Conservation (phyloP, 2,329 filamentous ascomycete genomes). For the Cordyceps cicadae region DNA sequence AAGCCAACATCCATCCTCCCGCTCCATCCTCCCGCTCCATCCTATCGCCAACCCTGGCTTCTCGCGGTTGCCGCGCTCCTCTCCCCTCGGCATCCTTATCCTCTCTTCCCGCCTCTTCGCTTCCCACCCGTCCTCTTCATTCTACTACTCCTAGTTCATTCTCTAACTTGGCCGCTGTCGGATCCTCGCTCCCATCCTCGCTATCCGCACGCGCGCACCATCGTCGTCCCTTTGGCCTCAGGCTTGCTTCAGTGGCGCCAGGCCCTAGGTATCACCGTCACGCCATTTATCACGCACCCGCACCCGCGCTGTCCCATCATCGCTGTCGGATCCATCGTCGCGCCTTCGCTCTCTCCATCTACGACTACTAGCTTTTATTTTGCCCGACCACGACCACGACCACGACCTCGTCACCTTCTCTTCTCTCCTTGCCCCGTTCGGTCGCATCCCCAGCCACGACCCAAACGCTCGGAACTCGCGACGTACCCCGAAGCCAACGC, state of each 20-base stretch:
- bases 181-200: background rate
- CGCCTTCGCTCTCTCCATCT: background rate
- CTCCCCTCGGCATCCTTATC: conserved; percentile 8
- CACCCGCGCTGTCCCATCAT: conserved; percentile 12
- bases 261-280: conserved; percentile 9
- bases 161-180: background rate
- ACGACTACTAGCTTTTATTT: background rate
- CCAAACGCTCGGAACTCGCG: conserved; percentile 1
- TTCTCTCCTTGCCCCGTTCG: background rate
- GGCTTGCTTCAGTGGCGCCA: conserved; percentile 3
- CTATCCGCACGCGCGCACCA: conserved; percentile 7
- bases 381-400: background rate
- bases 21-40: background rate
- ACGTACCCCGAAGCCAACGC: conserved; percentile 4
- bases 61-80: background rate
- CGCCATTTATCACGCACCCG: conserved; percentile 9
- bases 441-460: conserved; percentile 16
- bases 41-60: conserved; percentile 6
- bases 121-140: background rate
- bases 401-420: background rate
- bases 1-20: background rate
- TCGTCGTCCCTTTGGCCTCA: conserved; percentile 5
- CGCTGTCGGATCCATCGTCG: conserved; percentile 8
- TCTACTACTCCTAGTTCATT: background rate
- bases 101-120: background rate